Evolutionary conservation across 164 flowering plant genomes (phyloP).

Genomic region (Aristolochia fimbriata): DNA sequence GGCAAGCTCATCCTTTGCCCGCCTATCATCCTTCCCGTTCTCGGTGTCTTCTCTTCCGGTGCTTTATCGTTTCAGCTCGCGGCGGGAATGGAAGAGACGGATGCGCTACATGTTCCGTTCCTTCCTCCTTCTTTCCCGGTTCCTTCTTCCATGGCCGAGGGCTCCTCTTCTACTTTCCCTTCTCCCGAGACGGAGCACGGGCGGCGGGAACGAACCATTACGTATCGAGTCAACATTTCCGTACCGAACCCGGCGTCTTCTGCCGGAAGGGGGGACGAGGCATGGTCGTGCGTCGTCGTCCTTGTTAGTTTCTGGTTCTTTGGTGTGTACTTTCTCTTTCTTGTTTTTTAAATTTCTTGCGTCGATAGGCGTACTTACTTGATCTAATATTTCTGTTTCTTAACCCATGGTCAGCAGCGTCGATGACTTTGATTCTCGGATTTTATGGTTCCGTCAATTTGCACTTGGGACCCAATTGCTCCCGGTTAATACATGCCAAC

Average conservation of each 20-base stretch:
- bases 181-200: conserved; percentile 3
- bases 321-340: conserved; percentile 24
- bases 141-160: neutral
- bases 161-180: conserved; percentile 16
- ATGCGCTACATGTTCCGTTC: neutral
- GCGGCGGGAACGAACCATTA: conserved; percentile 7
- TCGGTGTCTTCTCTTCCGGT: neutral
- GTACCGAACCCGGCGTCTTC: conserved; percentile 5
- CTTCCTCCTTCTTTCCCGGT: conserved; percentile 1
- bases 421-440: conserved; percentile 52
- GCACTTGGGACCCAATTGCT: conserved; percentile 42
- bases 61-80: neutral
- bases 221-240: conserved; percentile 19
- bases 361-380: no score
- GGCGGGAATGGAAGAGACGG: no score
- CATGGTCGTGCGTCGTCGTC: conserved; percentile 43
- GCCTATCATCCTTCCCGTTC: neutral
- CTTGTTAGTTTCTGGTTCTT: conserved; percentile 51
- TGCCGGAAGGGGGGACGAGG: conserved; percentile 23
- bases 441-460: conserved; percentile 38
- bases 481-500: conserved; percentile 35
- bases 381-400: neutral
- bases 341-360: neutral
- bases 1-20: neutral
- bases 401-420: conserved; percentile 29